Evolutionary conservation across 805 yeast genomes (phyloP).

Genomic region (Myxozyma nipponensis): DNA sequence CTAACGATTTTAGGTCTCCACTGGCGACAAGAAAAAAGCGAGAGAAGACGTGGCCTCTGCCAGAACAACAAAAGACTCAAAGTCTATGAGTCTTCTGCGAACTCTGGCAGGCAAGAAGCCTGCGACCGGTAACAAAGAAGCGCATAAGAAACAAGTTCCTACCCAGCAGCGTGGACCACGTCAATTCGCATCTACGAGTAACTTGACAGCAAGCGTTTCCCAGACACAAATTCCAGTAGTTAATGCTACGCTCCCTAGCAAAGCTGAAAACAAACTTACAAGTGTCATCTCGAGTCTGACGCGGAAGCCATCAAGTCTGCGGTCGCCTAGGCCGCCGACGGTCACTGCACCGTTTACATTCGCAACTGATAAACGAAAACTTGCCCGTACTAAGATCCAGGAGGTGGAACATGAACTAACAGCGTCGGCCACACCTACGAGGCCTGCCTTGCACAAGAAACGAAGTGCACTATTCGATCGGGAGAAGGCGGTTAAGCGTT

Average conservation of each 20-base stretch:
- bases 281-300: neutral
- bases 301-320: neutral
- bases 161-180: too few species aligned
- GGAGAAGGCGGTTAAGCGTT: slow-evolving; percentile 20
- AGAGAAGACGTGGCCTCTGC: neutral
- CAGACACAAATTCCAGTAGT: neutral
- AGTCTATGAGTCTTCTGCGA: too few species aligned
- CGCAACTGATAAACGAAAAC: slow-evolving; percentile 10
- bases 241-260: neutral
- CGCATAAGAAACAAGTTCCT: too few species aligned
- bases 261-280: neutral
- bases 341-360: slow-evolving; percentile 14
- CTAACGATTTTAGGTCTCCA: neutral
- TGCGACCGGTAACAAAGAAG: neutral
- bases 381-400: neutral
- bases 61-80: neutral
- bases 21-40: too few species aligned
- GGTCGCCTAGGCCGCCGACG: slow-evolving; percentile 4
- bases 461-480: slow-evolving; percentile 26
- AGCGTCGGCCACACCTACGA: neutral
- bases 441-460: slow-evolving; percentile 12
- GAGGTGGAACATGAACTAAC: neutral
- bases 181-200: too few species aligned
- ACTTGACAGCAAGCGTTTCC: neutral
- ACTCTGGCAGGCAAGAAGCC: too few species aligned